phyloP scores from a whole-genome alignment of 345 rosid species.

The Populus tremula region DNA sequence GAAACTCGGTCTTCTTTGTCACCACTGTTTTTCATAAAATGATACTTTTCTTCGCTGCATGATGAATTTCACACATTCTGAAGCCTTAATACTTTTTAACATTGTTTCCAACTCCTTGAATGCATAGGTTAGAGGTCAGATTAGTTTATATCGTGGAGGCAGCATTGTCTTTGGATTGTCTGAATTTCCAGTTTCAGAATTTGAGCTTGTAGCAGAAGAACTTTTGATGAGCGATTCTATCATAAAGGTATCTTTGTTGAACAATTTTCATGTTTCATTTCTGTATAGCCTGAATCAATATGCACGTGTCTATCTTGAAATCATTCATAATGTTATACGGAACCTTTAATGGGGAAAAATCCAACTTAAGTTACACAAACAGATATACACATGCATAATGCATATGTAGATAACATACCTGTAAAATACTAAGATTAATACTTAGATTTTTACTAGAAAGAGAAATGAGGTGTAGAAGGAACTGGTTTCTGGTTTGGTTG shows the following conservation, averaged over 20 bases:
- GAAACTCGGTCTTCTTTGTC: neutral
- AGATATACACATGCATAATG: neutral
- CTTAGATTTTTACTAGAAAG: neutral
- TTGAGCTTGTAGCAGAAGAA: slow-evolving; percentile 97
- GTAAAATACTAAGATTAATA: neutral
- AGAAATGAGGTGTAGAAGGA: neutral
- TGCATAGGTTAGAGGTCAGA: slow-evolving; percentile 92
- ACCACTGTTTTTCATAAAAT: neutral
- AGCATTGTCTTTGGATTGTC: slow-evolving; percentile 86
- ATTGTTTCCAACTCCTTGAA: slow-evolving; percentile 7
- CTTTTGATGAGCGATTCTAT: slow-evolving; percentile 92
- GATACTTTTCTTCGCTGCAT: slow-evolving; percentile 13
- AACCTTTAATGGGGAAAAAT: neutral
- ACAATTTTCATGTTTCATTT: neutral
- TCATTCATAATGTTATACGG: neutral
- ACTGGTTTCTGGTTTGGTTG: neutral
- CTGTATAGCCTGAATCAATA: neutral
- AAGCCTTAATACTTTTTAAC: neutral
- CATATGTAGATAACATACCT: neutral
- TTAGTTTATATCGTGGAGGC: slow-evolving; percentile 79
- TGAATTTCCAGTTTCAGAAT: slow-evolving; percentile 82
- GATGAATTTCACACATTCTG: slow-evolving; percentile 3
- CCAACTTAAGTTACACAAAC: neutral
- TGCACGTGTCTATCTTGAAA: neutral
- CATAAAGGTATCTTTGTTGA: slow-evolving; percentile 64